Percentiles rank a stretch among this genome's conserved stretches.
phyloP scores from a whole-genome alignment of 768 basidiomycete genomes.

The Xerocomus potaroensis region DNA sequence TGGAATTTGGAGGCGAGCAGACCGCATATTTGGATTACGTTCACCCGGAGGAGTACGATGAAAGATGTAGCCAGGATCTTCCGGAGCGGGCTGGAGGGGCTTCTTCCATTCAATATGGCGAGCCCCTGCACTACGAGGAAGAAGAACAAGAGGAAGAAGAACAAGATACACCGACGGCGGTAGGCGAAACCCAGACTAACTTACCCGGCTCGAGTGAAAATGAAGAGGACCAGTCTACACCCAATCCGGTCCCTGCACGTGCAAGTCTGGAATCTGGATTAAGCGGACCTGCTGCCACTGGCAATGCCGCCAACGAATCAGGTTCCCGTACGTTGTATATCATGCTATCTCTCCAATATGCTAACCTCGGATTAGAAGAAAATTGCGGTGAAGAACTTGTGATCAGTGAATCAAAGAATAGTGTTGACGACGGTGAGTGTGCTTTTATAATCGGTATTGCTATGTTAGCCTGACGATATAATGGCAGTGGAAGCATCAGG shows the following conservation, averaged over 20 bases:
- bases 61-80: constrained; percentile 33
- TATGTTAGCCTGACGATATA: constrained; percentile 2
- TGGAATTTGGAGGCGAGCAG: constrained; percentile 29
- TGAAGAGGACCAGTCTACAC: constrained; percentile 9
- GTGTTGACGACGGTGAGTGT: constrained; percentile 11
- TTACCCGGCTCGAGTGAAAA: constrained; percentile 12
- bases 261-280: constrained; percentile 8
- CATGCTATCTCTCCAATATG: background rate
- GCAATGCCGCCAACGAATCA: background rate
- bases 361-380: constrained; percentile 13
- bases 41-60: constrained; percentile 34
- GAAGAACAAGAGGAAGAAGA: constrained; percentile 22
- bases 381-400: background rate
- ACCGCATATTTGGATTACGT: constrained; percentile 32
- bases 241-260: constrained; percentile 13
- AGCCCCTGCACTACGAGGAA: constrained; percentile 21
- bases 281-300: background rate
- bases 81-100: constrained; percentile 26
- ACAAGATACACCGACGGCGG: constrained; percentile 14
- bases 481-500: constrained; percentile 5
- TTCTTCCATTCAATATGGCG: constrained; percentile 12
- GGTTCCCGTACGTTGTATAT: constrained; percentile 8
- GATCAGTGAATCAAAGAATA: constrained; percentile 3
- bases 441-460: background rate
- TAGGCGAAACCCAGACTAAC: constrained; percentile 14